Percentiles rank a stretch among this genome's conserved stretches.
phyloP scores from a whole-genome alignment of 108 stramenopile species.

The Epithemia pelagica region DNA sequence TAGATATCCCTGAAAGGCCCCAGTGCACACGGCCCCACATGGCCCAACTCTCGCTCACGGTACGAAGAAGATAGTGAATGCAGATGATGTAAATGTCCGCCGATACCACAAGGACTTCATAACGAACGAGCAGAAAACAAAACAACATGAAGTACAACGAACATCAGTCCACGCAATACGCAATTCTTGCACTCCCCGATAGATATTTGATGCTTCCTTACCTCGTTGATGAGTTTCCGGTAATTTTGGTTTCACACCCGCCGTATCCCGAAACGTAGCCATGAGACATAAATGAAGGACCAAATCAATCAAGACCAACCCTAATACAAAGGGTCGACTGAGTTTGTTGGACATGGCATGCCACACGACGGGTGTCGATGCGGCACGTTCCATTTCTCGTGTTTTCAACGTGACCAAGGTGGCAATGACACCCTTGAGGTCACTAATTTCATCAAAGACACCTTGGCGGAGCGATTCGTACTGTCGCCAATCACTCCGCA shows the following conservation, averaged over 20 bases:
- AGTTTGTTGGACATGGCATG: slow-evolving; percentile 13
- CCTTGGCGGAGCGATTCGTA: slow-evolving; percentile 3
- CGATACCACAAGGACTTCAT: not conserved
- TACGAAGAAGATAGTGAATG: not conserved
- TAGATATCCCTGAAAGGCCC: slow-evolving; percentile 9
- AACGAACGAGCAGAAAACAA: not conserved
- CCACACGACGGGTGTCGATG: slow-evolving; percentile 16
- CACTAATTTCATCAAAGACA: slow-evolving; percentile 11
- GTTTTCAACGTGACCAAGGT: slow-evolving; percentile 14
- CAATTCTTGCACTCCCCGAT: not conserved
- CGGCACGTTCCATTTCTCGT: slow-evolving; percentile 17
- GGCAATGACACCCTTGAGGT: slow-evolving; percentile 20
- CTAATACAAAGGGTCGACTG: slow-evolving; percentile 23
- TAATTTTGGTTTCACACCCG: not conserved
- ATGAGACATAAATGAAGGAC: slow-evolving; percentile 15
- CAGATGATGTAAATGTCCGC: not conserved
- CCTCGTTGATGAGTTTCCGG: not conserved
- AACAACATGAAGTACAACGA: not conserved
- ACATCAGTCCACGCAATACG: not conserved
- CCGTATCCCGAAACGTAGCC: not conserved
- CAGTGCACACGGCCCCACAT: slow-evolving; percentile 9
- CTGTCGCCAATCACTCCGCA: slow-evolving; percentile 4
- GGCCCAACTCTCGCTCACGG: not conserved
- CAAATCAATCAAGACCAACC: slow-evolving; percentile 18
- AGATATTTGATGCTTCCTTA: not conserved